Evolutionary conservation across 371 early-diverging fungal genomes (phyloP).

Genomic region (Mortierella sp.): DNA sequence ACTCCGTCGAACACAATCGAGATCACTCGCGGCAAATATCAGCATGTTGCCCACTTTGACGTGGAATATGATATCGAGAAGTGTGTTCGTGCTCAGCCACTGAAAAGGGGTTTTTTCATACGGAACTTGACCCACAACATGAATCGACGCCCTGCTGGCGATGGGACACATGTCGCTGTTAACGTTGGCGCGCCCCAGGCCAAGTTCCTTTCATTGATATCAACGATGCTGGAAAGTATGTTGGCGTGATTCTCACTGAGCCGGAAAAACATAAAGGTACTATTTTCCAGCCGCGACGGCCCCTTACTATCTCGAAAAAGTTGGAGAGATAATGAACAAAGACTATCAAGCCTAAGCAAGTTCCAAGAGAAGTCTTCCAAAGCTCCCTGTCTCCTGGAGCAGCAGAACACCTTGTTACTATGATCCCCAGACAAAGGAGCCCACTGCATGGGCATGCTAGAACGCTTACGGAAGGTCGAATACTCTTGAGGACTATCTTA

Average conservation of each 20-base stretch:
- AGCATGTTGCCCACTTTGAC: slow-evolving; percentile 6
- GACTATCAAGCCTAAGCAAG: slow-evolving; percentile 14
- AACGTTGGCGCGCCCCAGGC: slow-evolving; percentile 10
- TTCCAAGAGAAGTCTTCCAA: slow-evolving; percentile 7
- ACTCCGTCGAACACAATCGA: slow-evolving; percentile 4
- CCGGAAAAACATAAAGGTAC: slow-evolving; percentile 31
- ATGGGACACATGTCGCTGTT: slow-evolving; percentile 14
- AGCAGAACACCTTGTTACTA: slow-evolving; percentile 18
- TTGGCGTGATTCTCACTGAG: slow-evolving; percentile 25
- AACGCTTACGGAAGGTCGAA: slow-evolving; percentile 18
- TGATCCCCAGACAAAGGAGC: slow-evolving; percentile 8
- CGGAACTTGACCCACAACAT: slow-evolving; percentile 5
- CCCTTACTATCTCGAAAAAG: slow-evolving; percentile 7
- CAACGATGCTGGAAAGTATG: slow-evolving; percentile 20
- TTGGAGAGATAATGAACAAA: slow-evolving; percentile 13
- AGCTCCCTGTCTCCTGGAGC: slow-evolving; percentile 1
- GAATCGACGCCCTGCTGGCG: slow-evolving; percentile 14
- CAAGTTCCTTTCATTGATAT: slow-evolving; percentile 8
- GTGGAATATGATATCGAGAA: slow-evolving; percentile 16
- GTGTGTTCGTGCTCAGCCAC: slow-evolving; percentile 14
- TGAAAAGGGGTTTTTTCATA: slow-evolving; percentile 27
- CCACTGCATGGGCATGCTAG: slow-evolving; percentile 1
- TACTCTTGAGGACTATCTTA: slow-evolving; percentile 7
- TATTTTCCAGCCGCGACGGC: slow-evolving; percentile 8
- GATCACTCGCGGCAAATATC: slow-evolving; percentile 10